Base-by-base conservation (phyloP, 2,329 filamentous ascomycete species). In the Aphanoascus verrucosus region DNA sequence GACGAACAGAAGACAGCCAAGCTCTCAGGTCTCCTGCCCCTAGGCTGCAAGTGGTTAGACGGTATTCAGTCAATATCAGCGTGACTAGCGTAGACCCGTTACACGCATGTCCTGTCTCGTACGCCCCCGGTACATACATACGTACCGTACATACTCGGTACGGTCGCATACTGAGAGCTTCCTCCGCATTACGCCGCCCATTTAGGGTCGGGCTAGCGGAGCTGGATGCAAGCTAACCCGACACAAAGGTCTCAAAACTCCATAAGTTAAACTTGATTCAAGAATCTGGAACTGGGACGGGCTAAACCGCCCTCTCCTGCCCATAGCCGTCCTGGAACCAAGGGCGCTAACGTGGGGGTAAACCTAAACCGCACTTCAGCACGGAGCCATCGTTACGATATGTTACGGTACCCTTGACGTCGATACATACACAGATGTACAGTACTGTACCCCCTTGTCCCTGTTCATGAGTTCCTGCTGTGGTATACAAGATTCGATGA, bases 1-100 rank as follows among this genome's bases (percentile, higher is more conserved):
- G 38, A 51, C 49, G 49, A 51, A 17, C 9, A 34, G 28, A 20
- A 12, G 38, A 28, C 38, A 42, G 49, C 49, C 49, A 51, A 51
- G 49, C 40, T 43, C 44, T 40, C 38, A n/a, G 34, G 17, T 8
- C 15, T 31, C 31, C 46, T 28, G 12, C 19, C 46, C 19, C 46
- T 49, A 49, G 35, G 3, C 46, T 23, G 17, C 12, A 49, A 11
- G 19, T 34, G 35, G 46, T 19, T n/a, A 37, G 38, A 34, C 35
- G 35, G 7, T 40, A 49, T 40, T 37, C 35, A 37, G 8, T n/a
- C 9, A 37, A 12, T 49, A 38, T 49, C 35, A 35, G 38, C 46
- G 4, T 11, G 5, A 49, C 46, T 49, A 49, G 46, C 46, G 46
- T 11, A 6, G 46, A 15, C 5, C 35, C 35, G 35, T 28, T 28